Base-by-base conservation (phyloP, 768 basidiomycete genomes). In the Pholiota molesta region DNA sequence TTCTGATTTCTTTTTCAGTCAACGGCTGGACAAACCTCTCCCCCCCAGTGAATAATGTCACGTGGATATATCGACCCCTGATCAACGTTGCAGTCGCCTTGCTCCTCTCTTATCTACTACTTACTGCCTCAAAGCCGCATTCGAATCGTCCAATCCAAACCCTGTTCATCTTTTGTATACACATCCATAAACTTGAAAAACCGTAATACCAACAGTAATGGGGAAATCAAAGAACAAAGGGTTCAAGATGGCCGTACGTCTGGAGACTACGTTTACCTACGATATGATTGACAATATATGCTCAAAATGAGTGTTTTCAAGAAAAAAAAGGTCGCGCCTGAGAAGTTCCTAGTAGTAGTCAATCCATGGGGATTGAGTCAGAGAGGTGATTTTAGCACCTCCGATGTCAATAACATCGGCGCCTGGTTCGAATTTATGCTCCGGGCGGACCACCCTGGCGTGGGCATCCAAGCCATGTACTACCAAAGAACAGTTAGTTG, bases 381-480 rank as follows among this genome's bases (percentile, higher is more conserved):
- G 11, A 13, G 45, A 4, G 57, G 54, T 17, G 55, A 68, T 17
- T 53, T 60, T 8, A 54, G 66, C 9, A 58, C 60, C 8, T 62
- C 57, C 10, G 71, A 73, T 44, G 62, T 74, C 31, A 71, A 73
- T 55, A 72, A 75, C 49, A 66, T 76, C 13, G 64, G 65, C 3
- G 71, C 70, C 9, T 78, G 77, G 77, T 74, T 78, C 26, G 71
- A 75, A 37, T 57, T 69, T 14, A 76, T 78, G 77, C 60, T 78
- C 0, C 56, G 55, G 26, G 71, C 71, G 1, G 66, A 71, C 5
- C 68, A 74, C 61, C 73, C 72, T 6, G 65, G 64, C 5, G 63
- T 69, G 2, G 62, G 67, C 1, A 26, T 63, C 1, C 65, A 65
- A 14, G 64, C 70, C 2, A 62, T 78, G 14, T 77, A 71, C 49